Conservation (phyloP, 768 basidiomycete species). For the Mycena vulgaris region DNA sequence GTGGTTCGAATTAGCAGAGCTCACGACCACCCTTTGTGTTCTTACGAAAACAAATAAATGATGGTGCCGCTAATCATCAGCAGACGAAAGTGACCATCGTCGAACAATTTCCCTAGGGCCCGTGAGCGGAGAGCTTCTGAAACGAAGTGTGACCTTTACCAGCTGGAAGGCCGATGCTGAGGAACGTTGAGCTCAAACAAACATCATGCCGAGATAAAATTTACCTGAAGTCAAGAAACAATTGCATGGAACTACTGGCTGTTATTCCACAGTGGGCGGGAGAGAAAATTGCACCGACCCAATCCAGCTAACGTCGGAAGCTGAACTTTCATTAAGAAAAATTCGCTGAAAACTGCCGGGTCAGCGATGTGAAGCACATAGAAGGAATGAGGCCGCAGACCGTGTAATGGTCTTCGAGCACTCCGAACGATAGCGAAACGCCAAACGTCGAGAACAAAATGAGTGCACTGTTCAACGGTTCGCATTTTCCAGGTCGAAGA, state of each 20-base stretch:
- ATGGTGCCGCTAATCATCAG: conserved; percentile 33
- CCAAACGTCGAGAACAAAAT: conserved; percentile 38
- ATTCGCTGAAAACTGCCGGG: conserved; percentile 14
- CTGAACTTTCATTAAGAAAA: conserved; percentile 32
- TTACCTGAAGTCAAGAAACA: conserved; percentile 36
- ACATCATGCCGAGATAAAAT: not conserved
- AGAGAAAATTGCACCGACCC: conserved; percentile 29
- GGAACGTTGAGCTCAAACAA: not conserved
- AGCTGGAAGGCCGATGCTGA: conserved; percentile 35
- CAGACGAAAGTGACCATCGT: conserved; percentile 35
- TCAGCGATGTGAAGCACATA: not conserved
- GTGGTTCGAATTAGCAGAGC: not conserved
- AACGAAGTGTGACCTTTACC: conserved; percentile 9
- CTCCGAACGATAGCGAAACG: conserved; percentile 36
- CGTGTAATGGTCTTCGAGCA: conserved; percentile 37
- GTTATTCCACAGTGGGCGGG: not conserved
- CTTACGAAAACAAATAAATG: conserved; percentile 37
- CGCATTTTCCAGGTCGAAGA: not conserved
- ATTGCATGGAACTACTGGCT: not conserved
- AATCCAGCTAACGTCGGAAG: conserved; percentile 36
- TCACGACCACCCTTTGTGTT: not conserved
- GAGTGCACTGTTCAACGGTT: conserved; percentile 23
- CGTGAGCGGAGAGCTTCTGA: not conserved
- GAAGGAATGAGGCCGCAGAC: conserved; percentile 5
- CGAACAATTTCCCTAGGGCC: conserved; percentile 30